Conservation (phyloP, 148 eudicot genomes). For the Cornus florida region DNA sequence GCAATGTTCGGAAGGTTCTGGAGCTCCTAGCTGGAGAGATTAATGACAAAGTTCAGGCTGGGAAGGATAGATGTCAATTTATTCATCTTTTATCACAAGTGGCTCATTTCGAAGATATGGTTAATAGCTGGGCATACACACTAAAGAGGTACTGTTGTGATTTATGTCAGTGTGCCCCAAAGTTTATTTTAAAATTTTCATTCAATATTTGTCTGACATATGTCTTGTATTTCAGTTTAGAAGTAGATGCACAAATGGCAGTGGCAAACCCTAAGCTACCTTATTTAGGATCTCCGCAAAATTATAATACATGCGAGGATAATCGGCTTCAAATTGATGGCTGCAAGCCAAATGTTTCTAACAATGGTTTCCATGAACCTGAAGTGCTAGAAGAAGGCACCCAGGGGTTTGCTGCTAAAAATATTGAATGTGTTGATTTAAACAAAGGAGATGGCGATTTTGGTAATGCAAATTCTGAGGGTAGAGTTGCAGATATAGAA, state of each 20-base stretch:
- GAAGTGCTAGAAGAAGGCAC: constrained; percentile 27
- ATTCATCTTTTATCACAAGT: constrained; percentile 82
- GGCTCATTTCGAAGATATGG: constrained; percentile 88
- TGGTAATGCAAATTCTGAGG: constrained; percentile 12
- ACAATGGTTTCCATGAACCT: constrained; percentile 24
- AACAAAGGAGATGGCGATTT: constrained; percentile 18
- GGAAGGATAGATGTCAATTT: constrained; percentile 65
- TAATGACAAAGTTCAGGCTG: constrained; percentile 66
- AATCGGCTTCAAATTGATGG: constrained; percentile 29
- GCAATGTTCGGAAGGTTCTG: constrained; percentile 76
- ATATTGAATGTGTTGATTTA: constrained; percentile 21
- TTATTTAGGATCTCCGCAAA: constrained; percentile 24
- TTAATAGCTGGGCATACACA: constrained; percentile 77
- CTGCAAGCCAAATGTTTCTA: constrained; percentile 24
- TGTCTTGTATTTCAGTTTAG: constrained; percentile 62
- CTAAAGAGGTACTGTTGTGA: constrained; percentile 58
- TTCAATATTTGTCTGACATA: constrained; percentile 17
- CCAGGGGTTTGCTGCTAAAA: constrained; percentile 20
- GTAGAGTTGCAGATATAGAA: constrained; percentile 18
- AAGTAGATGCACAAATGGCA: constrained; percentile 43
- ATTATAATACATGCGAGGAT: constrained; percentile 23
- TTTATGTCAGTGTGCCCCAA: constrained; percentile 9
- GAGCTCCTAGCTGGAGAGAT: constrained; percentile 66
- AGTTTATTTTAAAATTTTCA: not conserved
- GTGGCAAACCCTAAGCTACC: constrained; percentile 25